Conservation (phyloP, 352 stramenopile species). For the Pythium biforme region DNA sequence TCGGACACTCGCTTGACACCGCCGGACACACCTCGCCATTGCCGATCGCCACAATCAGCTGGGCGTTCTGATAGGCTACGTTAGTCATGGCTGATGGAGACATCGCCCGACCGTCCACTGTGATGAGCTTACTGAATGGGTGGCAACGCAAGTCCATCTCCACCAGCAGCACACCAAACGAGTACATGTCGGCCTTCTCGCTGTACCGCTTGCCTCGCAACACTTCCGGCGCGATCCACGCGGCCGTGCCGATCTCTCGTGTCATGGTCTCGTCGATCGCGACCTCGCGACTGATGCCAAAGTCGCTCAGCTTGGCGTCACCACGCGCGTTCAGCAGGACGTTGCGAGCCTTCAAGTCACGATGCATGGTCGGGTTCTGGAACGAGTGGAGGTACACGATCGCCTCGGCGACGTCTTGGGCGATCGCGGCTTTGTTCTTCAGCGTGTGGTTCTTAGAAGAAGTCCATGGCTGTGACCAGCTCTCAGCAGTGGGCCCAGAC, state of each 20-base stretch:
- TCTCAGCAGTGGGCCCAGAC: neutral
- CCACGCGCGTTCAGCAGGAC: constrained; percentile 16
- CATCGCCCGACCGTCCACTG: no score
- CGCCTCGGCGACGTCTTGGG: constrained; percentile 18
- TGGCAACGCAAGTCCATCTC: constrained; percentile 2
- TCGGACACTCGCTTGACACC: neutral
- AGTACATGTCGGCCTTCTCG: constrained; percentile 38
- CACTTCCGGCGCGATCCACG: constrained; percentile 34
- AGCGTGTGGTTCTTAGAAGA: neutral
- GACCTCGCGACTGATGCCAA: constrained; percentile 24
- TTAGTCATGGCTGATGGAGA: neutral
- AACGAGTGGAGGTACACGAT: constrained; percentile 27
- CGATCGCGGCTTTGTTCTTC: constrained; percentile 10
- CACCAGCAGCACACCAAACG: constrained; percentile 31
- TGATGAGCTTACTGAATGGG: neutral
- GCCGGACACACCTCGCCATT: neutral
- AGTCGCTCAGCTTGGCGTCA: constrained; percentile 28
- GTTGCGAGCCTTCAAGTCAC: constrained; percentile 22
- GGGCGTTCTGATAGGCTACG: neutral
- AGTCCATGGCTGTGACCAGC: neutral
- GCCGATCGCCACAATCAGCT: neutral
- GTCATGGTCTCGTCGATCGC: constrained; percentile 30
- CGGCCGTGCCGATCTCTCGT: constrained; percentile 27
- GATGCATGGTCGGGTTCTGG: constrained; percentile 17
- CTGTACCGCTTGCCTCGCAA: constrained; percentile 34